phyloP scores from a whole-genome alignment of 768 basidiomycete species.

The Macrocybe gigantea region DNA sequence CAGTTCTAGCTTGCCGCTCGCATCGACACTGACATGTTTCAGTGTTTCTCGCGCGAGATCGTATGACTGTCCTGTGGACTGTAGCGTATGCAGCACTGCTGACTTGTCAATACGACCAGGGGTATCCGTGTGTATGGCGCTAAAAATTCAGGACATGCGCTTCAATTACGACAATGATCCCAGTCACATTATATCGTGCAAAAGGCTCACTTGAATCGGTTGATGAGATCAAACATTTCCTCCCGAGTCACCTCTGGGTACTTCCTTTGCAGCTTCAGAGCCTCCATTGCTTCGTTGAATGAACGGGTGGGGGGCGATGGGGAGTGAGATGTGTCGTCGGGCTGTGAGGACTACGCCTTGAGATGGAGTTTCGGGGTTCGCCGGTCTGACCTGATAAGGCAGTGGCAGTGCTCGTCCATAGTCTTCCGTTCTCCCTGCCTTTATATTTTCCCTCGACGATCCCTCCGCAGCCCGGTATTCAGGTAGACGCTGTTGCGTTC shows the following conservation, averaged over 20 bases:
- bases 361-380: no score
- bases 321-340: no score
- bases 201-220: constrained; percentile 85
- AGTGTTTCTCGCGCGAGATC: constrained; percentile 86
- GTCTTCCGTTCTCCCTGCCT: no score
- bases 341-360: no score
- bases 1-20: constrained; percentile 92
- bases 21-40: constrained; percentile 91
- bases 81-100: constrained; percentile 70
- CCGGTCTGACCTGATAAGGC: no score
- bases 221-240: constrained; percentile 93
- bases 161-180: constrained; percentile 9
- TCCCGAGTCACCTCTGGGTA: constrained; percentile 87
- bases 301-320: no score
- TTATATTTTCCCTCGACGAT: no score
- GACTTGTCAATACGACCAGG: constrained; percentile 83
- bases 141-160: constrained; percentile 19
- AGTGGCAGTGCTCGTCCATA: no score
- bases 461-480: no score
- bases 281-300: constrained; percentile 49
- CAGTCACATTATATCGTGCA: constrained; percentile 1
- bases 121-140: constrained; percentile 70
- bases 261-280: constrained; percentile 84
- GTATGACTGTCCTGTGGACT: constrained; percentile 81
- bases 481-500: no score